Evolutionary conservation across 2,329 filamentous ascomycete genomes (phyloP).

Genomic region (Epichloe coenophiala): DNA sequence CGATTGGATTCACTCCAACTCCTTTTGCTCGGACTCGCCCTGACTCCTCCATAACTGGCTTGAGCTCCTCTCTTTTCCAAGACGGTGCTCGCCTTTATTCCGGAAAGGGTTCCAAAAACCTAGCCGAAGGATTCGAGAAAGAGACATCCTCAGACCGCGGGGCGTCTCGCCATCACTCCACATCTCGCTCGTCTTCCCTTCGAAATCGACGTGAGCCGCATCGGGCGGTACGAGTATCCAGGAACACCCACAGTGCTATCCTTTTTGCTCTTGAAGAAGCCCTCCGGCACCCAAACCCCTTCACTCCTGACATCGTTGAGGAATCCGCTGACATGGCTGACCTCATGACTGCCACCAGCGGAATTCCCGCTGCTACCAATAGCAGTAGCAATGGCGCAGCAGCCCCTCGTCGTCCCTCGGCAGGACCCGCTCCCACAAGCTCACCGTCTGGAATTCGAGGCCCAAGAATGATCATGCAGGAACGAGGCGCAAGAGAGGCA

Average conservation of each 20-base stretch:
- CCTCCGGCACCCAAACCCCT: conserved; percentile 65
- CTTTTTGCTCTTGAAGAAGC: conserved; percentile 93
- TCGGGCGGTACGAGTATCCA: conserved; percentile 54
- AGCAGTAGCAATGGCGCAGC: conserved; percentile 32
- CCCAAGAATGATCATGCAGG: conserved; percentile 83
- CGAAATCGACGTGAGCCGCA: conserved; percentile 26
- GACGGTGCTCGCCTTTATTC: conserved; percentile 13
- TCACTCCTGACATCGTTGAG: conserved; percentile 74
- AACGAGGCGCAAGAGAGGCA: conserved; percentile 65
- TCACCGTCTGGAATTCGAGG: conserved; percentile 60
- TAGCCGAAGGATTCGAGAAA: conserved; percentile 32
- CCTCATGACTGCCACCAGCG: conserved; percentile 47
- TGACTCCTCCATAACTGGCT: conserved; percentile 22
- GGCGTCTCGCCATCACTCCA: conserved; percentile 11
- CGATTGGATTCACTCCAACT: conserved; percentile 31
- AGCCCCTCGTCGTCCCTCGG: conserved; percentile 29
- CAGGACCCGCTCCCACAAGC: conserved; percentile 36
- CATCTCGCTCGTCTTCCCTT: conserved; percentile 18
- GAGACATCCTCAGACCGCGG: conserved; percentile 19
- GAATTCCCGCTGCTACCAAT: conserved; percentile 37
- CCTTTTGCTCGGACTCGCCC: conserved; percentile 8
- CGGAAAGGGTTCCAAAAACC: conserved; percentile 32
- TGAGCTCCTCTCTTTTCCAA: conserved; percentile 22
- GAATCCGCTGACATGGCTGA: conserved; percentile 90
- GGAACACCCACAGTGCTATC: conserved; percentile 76